phyloP scores from a whole-genome alignment of 495 filamentous ascomycete genomes.

The Hypoxylon fragiforme region DNA sequence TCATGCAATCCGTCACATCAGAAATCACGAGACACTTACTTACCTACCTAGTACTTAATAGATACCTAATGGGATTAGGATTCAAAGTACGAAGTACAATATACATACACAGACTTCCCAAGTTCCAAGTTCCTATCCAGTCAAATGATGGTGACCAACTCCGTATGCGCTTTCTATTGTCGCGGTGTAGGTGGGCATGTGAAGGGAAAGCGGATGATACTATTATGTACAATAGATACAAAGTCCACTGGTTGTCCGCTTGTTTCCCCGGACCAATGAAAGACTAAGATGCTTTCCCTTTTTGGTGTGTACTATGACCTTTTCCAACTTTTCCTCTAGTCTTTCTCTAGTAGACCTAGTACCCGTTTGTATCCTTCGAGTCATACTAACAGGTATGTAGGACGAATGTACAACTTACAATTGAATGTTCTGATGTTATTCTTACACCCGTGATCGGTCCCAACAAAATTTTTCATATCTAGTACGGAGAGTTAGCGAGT shows the following conservation, averaged over 20 bases:
- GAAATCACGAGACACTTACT: not conserved
- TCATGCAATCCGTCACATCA: not conserved
- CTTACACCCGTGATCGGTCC: conserved; percentile 18
- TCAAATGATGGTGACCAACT: conserved; percentile 4
- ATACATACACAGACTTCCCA: no score
- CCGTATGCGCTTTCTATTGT: not conserved
- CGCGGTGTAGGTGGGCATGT: not conserved
- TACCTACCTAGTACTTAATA: not conserved
- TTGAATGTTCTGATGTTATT: not conserved
- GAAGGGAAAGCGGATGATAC: not conserved
- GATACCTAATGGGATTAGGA: no score
- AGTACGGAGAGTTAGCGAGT: no score
- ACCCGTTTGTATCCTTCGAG: not conserved
- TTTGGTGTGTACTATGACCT: conserved; percentile 9
- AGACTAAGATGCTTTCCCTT: conserved; percentile 19
- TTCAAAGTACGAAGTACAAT: no score
- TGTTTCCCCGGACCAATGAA: conserved; percentile 23
- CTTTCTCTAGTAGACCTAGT: not conserved
- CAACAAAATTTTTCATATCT: conserved; percentile 24
- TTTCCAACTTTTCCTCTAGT: not conserved
- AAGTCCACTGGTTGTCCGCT: conserved; percentile 1
- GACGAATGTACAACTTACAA: not conserved
- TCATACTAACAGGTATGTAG: not conserved
- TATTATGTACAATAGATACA: not conserved
- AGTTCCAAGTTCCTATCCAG: not conserved